These are phyloP conservation scores for Boletus sp. DNA, from an alignment of 768 basidiomycete species.

Conservation along the genomic window DNA sequence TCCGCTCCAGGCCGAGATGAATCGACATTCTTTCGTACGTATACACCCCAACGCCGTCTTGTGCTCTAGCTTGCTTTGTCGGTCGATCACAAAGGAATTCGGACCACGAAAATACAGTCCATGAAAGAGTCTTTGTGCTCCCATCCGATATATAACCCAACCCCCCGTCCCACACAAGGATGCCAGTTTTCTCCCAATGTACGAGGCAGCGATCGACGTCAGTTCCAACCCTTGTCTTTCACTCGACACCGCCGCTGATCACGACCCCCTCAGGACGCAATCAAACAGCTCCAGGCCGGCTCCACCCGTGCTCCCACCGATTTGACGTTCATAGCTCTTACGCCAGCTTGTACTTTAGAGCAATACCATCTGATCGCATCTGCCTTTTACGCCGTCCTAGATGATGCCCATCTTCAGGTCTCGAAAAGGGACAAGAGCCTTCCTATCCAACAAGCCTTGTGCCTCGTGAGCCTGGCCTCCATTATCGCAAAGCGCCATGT, in stretches of 20 bases:
- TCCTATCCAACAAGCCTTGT: slow-evolving; percentile 21
- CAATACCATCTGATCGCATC: slow-evolving; percentile 16
- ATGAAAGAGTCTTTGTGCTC: neutral
- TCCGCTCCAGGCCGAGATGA: slow-evolving; percentile 62
- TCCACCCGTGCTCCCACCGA: slow-evolving; percentile 17
- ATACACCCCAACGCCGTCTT: neutral
- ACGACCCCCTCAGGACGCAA: slow-evolving; percentile 8
- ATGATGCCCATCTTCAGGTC: slow-evolving; percentile 15
- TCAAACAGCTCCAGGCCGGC: slow-evolving; percentile 22
- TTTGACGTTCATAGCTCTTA: slow-evolving; percentile 20
- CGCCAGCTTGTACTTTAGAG: slow-evolving; percentile 14
- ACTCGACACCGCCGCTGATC: neutral
- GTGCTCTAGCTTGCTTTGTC: neutral
- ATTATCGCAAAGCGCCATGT: slow-evolving; percentile 10
- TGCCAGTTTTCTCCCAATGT: slow-evolving; percentile 8
- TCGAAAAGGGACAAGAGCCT: slow-evolving; percentile 9
- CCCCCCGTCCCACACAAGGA: neutral
- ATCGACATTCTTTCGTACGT: slow-evolving; percentile 49
- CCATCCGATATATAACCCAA: neutral
- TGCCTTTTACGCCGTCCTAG: slow-evolving; percentile 21
- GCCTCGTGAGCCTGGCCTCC: slow-evolving; percentile 14
- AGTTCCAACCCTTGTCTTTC: neutral
- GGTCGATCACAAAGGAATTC: neutral
- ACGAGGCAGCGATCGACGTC: slow-evolving; percentile 19
- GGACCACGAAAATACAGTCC: neutral